A percentile compares a stretch with the other conserved stretches of the same genome.
These are phyloP conservation scores for Papilionanthe hybrid DNA, from an alignment of 116 monocot species.

Conservation along the genomic window DNA sequence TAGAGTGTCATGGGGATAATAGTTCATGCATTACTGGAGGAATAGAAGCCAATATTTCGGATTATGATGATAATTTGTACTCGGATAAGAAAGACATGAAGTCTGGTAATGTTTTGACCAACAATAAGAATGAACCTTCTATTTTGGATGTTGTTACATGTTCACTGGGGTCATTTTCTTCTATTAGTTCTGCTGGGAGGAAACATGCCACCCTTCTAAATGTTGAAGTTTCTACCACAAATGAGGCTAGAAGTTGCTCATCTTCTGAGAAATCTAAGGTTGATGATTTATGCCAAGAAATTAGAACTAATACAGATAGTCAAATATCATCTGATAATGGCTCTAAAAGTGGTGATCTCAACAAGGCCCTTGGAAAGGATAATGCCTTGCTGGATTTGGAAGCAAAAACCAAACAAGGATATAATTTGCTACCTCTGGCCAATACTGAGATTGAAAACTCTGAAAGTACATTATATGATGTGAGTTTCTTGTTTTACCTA, in stretches of 20 bases:
- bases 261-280: no score
- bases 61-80: conserved; percentile 3
- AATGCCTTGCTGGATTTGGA: not conserved
- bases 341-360: not conserved
- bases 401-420: conserved; percentile 5
- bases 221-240: no score
- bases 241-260: no score
- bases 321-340: not conserved
- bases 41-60: conserved; percentile 25
- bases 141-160: not conserved
- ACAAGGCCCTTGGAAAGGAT: conserved; percentile 12
- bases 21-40: conserved; percentile 37
- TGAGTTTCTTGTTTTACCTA: conserved; percentile 20
- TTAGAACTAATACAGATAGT: not conserved
- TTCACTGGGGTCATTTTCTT: no score
- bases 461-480: conserved; percentile 48
- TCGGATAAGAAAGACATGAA: conserved; percentile 18
- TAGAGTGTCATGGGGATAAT: conserved; percentile 37
- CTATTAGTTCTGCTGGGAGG: no score
- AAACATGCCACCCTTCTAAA: no score
- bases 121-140: conserved; percentile 9
- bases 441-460: conserved; percentile 19
- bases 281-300: no score
- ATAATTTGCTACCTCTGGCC: conserved; percentile 14
- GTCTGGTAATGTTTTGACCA: conserved; percentile 16